A percentile compares a stretch with the other conserved stretches of the same genome.
Conservation (phyloP, 2,329 filamentous ascomycete species). For the Trichoderma cornu-damae region DNA sequence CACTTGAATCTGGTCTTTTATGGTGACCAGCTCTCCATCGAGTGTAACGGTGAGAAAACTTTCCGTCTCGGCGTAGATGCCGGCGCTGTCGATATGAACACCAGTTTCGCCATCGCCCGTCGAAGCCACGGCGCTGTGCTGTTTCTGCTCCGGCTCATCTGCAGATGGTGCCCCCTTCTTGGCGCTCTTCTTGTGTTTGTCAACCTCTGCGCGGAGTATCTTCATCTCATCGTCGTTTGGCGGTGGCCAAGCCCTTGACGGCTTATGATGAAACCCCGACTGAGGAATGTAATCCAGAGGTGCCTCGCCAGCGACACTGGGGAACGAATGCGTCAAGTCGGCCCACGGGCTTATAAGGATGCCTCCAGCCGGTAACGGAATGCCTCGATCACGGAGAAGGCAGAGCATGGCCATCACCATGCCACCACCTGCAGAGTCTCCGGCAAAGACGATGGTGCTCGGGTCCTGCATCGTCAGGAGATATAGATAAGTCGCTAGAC, state of each 20-base stretch:
- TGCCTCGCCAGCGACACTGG: conserved; percentile 70
- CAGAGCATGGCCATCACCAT: conserved; percentile 81
- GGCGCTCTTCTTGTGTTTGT: conserved; percentile 34
- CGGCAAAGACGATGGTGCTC: conserved; percentile 77
- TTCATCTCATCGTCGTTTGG: conserved; percentile 71
- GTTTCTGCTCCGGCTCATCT: conserved; percentile 30
- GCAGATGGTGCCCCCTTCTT: conserved; percentile 23
- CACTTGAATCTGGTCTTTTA: conserved; percentile 91
- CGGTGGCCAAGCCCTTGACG: conserved; percentile 87
- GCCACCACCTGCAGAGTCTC: conserved; percentile 89
- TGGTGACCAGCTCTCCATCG: conserved; percentile 62
- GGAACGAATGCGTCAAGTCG: conserved; percentile 91
- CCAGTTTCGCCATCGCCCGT: conserved; percentile 22
- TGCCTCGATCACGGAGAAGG: conserved; percentile 71
- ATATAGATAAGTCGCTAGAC: conserved; percentile 79
- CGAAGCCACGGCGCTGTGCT: conserved; percentile 32
- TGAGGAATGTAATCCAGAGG: conserved; percentile 82
- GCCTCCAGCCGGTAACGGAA: conserved; percentile 82
- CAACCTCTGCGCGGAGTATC: conserved; percentile 47
- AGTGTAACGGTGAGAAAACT: conserved; percentile 59
- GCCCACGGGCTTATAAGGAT: conserved; percentile 94
- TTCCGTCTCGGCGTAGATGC: conserved; percentile 27
- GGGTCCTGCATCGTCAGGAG: conserved; percentile 72
- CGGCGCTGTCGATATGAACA: conserved; percentile 28
- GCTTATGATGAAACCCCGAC: conserved; percentile 84